Evolutionary conservation across 495 filamentous ascomycete genomes (phyloP).

Genomic region (Xylaria flabelliformis): DNA sequence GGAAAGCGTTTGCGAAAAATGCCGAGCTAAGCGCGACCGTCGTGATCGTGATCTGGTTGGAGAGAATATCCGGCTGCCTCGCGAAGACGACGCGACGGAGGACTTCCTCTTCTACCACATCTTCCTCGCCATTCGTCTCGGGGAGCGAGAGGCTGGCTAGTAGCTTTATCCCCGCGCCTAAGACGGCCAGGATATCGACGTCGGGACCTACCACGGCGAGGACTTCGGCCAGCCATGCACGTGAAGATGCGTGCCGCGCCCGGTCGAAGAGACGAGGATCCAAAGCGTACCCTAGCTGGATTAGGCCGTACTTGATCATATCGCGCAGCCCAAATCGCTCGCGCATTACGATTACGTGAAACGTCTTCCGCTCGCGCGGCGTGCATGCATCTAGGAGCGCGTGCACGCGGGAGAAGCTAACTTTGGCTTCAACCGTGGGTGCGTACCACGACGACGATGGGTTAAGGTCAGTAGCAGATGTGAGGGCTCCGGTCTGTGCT

Average conservation of each 20-base stretch:
- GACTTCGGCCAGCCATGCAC: not conserved
- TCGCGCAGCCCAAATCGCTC: not conserved
- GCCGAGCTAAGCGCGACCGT: conserved; percentile 8
- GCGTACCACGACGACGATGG: not conserved
- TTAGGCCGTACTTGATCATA: conserved; percentile 1
- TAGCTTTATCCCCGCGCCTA: conserved; percentile 3
- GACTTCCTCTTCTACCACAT: not conserved
- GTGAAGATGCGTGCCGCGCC: not conserved
- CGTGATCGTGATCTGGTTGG: not conserved
- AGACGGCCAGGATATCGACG: not conserved
- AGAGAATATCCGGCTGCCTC: not conserved
- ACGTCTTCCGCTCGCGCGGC: conserved; percentile 5
- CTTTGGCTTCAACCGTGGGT: not conserved
- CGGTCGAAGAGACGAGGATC: not conserved
- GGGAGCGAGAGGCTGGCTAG: not conserved
- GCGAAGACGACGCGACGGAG: not conserved
- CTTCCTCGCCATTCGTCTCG: not conserved
- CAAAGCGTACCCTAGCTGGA: not conserved
- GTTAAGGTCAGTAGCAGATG: not conserved
- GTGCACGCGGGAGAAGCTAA: not conserved
- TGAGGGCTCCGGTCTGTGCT: not conserved
- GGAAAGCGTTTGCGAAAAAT: conserved; percentile 8
- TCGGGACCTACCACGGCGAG: not conserved
- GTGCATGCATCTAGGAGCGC: not conserved
- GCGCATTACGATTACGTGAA: not conserved